Conservation (phyloP, 257 asterid species). For the Solanum dulcamara region DNA sequence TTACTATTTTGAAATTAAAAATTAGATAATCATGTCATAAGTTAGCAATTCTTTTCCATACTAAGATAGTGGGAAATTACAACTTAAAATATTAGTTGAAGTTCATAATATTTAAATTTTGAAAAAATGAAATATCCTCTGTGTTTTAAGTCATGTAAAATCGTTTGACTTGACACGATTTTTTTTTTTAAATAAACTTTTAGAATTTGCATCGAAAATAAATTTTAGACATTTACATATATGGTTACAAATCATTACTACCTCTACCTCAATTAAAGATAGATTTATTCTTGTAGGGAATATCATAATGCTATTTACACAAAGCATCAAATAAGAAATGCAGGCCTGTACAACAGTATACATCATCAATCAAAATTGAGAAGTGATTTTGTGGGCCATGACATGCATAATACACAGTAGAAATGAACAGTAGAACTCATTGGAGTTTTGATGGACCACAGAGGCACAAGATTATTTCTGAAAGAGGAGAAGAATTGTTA, state of each 20-base stretch:
- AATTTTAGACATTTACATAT: not conserved
- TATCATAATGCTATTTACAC: not conserved
- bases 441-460: slow-evolving; percentile 16
- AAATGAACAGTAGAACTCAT: slow-evolving; percentile 15
- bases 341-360: not conserved
- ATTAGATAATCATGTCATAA: not conserved
- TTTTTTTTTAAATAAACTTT: no score
- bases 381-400: slow-evolving; percentile 17
- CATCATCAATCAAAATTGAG: not conserved
- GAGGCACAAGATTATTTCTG: slow-evolving; percentile 13
- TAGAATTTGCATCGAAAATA: not conserved
- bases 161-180: no score
- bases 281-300: not conserved
- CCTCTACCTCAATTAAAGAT: not conserved
- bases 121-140: not conserved
- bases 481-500: slow-evolving; percentile 29
- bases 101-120: not conserved
- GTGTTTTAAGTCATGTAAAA: no score
- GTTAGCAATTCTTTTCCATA: not conserved
- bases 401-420: slow-evolving; percentile 1
- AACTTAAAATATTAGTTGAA: not conserved
- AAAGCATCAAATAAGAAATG: not conserved
- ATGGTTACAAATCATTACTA: not conserved
- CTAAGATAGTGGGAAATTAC: no score
- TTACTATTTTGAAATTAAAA: not conserved